These are phyloP conservation scores for Fusarium marasasianum DNA, from an alignment of 2,329 filamentous ascomycete species.

Conservation along the genomic window DNA sequence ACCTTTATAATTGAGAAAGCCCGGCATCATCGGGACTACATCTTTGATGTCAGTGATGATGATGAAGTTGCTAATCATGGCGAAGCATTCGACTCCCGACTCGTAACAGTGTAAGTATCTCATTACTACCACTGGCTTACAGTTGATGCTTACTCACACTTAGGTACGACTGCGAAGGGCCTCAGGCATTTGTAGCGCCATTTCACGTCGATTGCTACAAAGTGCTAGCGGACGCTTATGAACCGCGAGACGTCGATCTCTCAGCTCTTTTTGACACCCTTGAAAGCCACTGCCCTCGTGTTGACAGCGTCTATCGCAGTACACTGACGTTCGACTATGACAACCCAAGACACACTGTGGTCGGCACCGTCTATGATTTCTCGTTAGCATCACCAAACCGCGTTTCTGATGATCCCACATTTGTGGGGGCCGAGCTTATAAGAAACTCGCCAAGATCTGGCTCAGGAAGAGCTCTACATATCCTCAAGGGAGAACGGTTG, in stretches of 20 bases:
- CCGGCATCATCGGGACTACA: neutral
- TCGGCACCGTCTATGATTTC: neutral
- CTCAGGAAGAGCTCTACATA: neutral
- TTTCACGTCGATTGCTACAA: neutral
- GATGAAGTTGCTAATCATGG: neutral
- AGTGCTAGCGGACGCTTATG: neutral
- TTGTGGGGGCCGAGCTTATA: neutral
- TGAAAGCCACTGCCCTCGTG: neutral
- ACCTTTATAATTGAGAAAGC: neutral
- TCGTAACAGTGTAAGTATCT: neutral
- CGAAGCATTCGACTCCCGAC: neutral
- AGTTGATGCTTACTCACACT: fast-evolving
- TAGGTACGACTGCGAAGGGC: neutral
- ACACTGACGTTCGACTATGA: neutral
- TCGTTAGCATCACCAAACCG: neutral
- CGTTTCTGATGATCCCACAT: neutral
- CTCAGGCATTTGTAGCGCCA: neutral
- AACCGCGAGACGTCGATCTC: neutral
- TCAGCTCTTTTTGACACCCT: neutral
- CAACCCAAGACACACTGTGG: neutral
- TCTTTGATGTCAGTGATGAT: neutral
- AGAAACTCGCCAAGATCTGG: neutral
- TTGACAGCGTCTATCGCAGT: fast-evolving
- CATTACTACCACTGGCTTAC: fast-evolving
- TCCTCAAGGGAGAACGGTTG: neutral